Base-by-base conservation (phyloP, 2,329 filamentous ascomycete genomes). In the Colletotrichum chrysophilum region DNA sequence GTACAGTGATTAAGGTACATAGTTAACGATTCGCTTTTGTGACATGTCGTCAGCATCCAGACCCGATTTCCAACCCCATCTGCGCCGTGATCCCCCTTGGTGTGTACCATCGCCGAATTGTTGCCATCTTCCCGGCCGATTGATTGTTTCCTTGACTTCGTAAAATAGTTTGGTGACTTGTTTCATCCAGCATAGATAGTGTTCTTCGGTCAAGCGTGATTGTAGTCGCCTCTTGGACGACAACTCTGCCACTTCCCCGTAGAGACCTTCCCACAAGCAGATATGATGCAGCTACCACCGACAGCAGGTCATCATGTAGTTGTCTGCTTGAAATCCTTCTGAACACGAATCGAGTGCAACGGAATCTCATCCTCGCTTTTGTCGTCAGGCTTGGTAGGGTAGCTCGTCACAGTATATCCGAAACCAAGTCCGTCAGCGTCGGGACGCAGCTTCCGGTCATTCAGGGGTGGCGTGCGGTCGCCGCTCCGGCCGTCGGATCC, bases 291-390 rank as follows among this genome's bases (percentile, higher is more conserved):
- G 43, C 43, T 21, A 21, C 10, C 10, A 21, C 3, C 1, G 3
- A 52, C n/a, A 52, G 5, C n/a, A 52, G 43, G 6, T 24, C 4
- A 36, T 72, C 26, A 65, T 60, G 64, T 64, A 2, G 74, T 61
- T 12, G 82, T 81, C 26, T 80, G 83, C 32, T 81, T 79, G 69
- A 87, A 83, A 12, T 85, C 83, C 16, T 65, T 86, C 3, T 85
- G 79, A 4, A 87, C 84, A n/a, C 82, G 76, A 12, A 87, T 87
- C 1, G 83, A 81, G 48, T 85, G 82, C 48, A 87, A 72, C 1
- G 85, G 84, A 30, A 86, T 82, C 24, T 85, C 85, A 28, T 87
- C 84, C 2, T 81, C 83, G 68, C 80, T 81, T 16, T 79, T 76
- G 30, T 81, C 80, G 2, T 79, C 79, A 6, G 77, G 79, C 3